Percentiles rank a stretch among this genome's conserved stretches.
Conservation (phyloP, 495 filamentous ascomycete species). For the Pseudotulostoma volvatum region DNA sequence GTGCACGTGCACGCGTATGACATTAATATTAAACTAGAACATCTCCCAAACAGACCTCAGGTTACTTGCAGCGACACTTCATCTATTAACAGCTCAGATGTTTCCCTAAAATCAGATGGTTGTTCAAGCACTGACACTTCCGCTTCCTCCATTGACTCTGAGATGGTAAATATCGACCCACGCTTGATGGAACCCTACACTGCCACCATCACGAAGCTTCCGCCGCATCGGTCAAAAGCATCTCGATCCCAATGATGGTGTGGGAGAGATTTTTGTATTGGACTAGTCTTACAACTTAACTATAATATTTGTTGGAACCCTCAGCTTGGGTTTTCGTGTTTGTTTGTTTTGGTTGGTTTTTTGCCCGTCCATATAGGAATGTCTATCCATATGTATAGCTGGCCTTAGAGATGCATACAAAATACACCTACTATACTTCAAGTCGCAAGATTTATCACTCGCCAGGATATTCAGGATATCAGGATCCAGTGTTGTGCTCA, state of each 20-base stretch:
- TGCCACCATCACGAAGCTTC: conserved; percentile 1
- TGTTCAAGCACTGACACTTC: conserved; percentile 9
- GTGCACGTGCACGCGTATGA: conserved; percentile 11
- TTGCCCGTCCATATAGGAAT: too few species aligned
- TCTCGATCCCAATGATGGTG: conserved; percentile 2
- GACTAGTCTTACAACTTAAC: too few species aligned
- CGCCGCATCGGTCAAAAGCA: conserved; percentile 3
- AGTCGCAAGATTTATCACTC: too few species aligned
- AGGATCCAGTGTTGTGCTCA: too few species aligned
- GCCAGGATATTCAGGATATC: too few species aligned
- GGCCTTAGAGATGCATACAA: too few species aligned
- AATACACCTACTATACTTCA: too few species aligned
- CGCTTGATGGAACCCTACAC: conserved; percentile 9
- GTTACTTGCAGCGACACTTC: conserved; percentile 7
- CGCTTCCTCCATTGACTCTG: conserved; percentile 10
- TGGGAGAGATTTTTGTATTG: too few species aligned
- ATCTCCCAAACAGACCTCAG: conserved; percentile 8
- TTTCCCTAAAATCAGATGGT: conserved; percentile 8
- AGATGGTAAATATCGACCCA: conserved; percentile 11
- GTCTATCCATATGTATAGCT: too few species aligned
- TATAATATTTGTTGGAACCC: too few species aligned
- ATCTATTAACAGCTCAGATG: conserved; percentile 5
- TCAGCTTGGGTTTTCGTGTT: too few species aligned
- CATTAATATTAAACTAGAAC: conserved; percentile 13
- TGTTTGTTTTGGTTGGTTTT: too few species aligned